phyloP scores from a whole-genome alignment of 2,329 filamentous ascomycete species.

The Epichloe gansuensis region DNA sequence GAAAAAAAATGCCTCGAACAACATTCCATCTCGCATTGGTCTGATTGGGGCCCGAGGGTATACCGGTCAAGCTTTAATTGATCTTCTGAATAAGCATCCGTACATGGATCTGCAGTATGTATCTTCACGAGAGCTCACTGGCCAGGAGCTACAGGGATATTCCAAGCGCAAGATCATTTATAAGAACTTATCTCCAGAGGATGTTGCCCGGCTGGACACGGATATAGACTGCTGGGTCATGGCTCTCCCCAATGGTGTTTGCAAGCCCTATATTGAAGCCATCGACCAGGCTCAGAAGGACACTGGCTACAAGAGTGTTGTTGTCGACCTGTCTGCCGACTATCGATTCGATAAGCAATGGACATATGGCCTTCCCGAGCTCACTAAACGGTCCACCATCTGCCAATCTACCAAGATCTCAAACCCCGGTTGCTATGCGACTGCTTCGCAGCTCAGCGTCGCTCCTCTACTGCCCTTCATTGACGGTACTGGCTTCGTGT shows the following conservation, averaged over 20 bases:
- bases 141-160: slow-evolving; percentile 79
- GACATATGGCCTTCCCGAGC: slow-evolving; percentile 85
- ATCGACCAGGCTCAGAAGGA: slow-evolving; percentile 56
- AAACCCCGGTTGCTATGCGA: slow-evolving; percentile 93
- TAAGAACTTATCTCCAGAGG: slow-evolving; percentile 77
- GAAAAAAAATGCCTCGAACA: slow-evolving; percentile 75
- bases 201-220: slow-evolving; percentile 73
- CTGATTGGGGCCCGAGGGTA: slow-evolving; percentile 82
- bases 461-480: slow-evolving; percentile 50
- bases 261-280: slow-evolving; percentile 85
- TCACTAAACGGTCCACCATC: slow-evolving; percentile 65
- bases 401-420: slow-evolving; percentile 68
- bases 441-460: slow-evolving; percentile 80
- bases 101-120: slow-evolving; percentile 84
- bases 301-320: slow-evolving; percentile 49
- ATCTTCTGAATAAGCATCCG: slow-evolving; percentile 75
- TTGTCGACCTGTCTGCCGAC: slow-evolving; percentile 92
- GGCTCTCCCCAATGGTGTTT: slow-evolving; percentile 90
- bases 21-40: slow-evolving; percentile 64
- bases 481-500: slow-evolving; percentile 59
- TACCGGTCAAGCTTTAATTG: slow-evolving; percentile 51
- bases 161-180: slow-evolving; percentile 85
- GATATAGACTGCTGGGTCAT: slow-evolving; percentile 94
- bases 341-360: slow-evolving; percentile 72
- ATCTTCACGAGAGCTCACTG: slow-evolving; percentile 82